phyloP scores from a whole-genome alignment of 345 rosid species.

The Populus tremula region DNA sequence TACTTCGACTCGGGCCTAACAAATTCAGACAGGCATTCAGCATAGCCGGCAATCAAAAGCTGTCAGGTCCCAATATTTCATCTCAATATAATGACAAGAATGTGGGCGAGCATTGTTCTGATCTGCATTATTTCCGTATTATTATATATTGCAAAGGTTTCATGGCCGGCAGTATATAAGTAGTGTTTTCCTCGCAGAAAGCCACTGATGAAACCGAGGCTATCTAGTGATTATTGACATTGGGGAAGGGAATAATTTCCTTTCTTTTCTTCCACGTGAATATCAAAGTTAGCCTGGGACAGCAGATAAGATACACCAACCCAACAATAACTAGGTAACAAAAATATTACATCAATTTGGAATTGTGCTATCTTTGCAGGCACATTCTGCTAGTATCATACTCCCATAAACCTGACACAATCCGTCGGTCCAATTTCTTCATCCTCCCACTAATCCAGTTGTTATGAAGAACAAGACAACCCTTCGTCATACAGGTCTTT shows the following conservation, averaged over 20 bases:
- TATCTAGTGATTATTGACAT: neutral
- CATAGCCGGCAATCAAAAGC: slow-evolving; percentile 26
- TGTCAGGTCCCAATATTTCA: slow-evolving; percentile 22
- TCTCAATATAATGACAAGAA: slow-evolving; percentile 5
- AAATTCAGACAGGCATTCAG: slow-evolving; percentile 29
- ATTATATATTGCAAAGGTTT: slow-evolving; percentile 11
- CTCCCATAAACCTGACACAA: slow-evolving; percentile 73
- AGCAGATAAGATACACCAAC: neutral
- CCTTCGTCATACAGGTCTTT: slow-evolving; percentile 52
- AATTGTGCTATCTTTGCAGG: slow-evolving; percentile 32
- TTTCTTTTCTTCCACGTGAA: slow-evolving; percentile 20
- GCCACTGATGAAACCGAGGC: slow-evolving; percentile 38
- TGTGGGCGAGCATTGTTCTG: neutral
- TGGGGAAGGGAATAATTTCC: slow-evolving; percentile 3
- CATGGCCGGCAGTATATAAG: slow-evolving; percentile 28
- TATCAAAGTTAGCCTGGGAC: slow-evolving; percentile 22
- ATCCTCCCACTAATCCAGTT: slow-evolving; percentile 84
- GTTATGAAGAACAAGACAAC: slow-evolving; percentile 71
- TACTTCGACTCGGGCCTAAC: slow-evolving; percentile 23
- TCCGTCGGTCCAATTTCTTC: slow-evolving; percentile 79
- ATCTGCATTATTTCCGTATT: slow-evolving; percentile 11
- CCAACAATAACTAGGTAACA: slow-evolving; percentile 4
- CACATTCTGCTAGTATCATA: slow-evolving; percentile 72
- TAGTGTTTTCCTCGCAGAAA: slow-evolving; percentile 10
- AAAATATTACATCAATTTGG: neutral